Base-by-base conservation (phyloP, 148 eudicot species). In the Rhododendron henanense region DNA sequence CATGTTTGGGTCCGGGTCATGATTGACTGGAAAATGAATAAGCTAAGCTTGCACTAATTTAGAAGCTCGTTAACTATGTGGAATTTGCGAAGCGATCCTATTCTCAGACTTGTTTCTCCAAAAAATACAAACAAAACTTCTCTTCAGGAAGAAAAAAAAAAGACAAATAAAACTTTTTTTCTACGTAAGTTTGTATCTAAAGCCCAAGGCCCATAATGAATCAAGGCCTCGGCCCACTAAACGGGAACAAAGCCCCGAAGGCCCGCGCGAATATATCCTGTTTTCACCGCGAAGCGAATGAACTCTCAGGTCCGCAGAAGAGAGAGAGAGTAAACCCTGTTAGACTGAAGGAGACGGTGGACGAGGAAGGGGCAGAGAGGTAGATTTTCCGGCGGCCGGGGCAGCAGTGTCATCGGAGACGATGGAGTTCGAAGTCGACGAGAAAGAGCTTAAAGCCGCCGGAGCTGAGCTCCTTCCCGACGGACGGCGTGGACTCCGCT, bases 401-500 rank as follows among this genome's bases (percentile, higher is more conserved):
- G 78, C 25, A 51, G 78, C 44, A 11, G 37, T 31, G 10, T 11
- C 25, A 28, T 51, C 55, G 85, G 53, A n/a, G 59, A 90, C 91
- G 94, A 95, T 92, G 95, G 96, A 93, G 87, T 55, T 87, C 39
- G 93, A 92, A 71, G 85, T 87, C 18, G 94, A 91, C 81, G 94
- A 91, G 84, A 87, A 79, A 21, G 94, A 92, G 65, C 78, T 96
- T 33, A 93, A 94, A 85, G 88, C 92, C 67, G 96, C 92, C 79
- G 97, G 98, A 63, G 99, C 93, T 15, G 92, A 91, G 89, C 82
- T 87, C 44, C 90, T 96, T 65, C 77, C 91, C 3, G 94, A 89
- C n/a, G 96, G 97, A 53, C 94, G 98, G 61, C 85, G 61, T 35
- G 98, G 99, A 69, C 83, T 95, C 82, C 90, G 89, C 23, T 90